Evolutionary conservation across 225 moss, liverwort and hornwort species (phyloP), one percentile per base, ranked within the genome.

Genomic region (Rhytidiadelphus loreus): DNA sequence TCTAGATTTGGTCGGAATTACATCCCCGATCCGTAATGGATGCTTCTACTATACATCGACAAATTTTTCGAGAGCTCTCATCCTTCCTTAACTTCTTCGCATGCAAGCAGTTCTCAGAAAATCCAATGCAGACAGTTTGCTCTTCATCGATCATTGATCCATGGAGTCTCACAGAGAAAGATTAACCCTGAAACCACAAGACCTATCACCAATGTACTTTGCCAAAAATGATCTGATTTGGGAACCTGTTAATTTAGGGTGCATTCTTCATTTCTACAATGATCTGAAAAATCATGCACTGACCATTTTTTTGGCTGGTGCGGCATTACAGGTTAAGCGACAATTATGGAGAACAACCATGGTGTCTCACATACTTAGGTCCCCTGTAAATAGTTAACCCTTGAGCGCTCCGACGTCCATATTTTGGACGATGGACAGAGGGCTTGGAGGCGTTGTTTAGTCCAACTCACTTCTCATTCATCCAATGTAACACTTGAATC

Each of bases 71-170:
- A 3, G n/a, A n/a, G n/a, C 68, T n/a, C 19, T 21, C 22, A 12
- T 66, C n/a, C 6, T 66, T 64, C 64, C 18, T 64, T 61, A 13
- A 28, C 61, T 11, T 64, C 61, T 11, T 64, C 4, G 9, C 37
- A 66, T 6, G 12, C 21, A 37, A 37, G 22, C 21, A 66, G 2
- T 7, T 11, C n/a, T n/a, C 12, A 20, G 3, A 68, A 66, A 66
- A n/a, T n/a, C n/a, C 21, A 0, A n/a, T n/a, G n/a, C 1, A 22
- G 22, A 68, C 6, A 68, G 4, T 22, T n/a, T 3, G 4, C n/a
- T n/a, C n/a, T n/a, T 66, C 12, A 35, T 37, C 0, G 6, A 65
- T 65, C 6, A 11, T 1, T 18, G 35, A 10, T 11, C 65, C 20
- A 18, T 2, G 8, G 46, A 46, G 11, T 33, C 17, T 9, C 9